phyloP scores from a whole-genome alignment of 139 green algal species.

The Deuterostichococcus epilithicus region DNA sequence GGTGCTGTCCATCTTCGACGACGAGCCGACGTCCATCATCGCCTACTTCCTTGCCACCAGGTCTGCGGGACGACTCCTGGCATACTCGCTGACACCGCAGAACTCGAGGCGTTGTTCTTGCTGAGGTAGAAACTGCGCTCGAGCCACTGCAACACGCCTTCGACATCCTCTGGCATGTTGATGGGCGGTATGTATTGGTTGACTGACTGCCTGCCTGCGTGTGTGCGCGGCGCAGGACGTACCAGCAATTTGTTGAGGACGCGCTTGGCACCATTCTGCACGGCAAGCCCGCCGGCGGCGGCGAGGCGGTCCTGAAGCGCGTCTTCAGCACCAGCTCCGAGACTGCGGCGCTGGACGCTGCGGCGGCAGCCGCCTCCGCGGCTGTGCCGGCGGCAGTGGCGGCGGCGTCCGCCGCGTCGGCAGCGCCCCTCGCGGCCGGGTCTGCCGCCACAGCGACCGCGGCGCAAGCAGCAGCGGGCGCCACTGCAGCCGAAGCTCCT shows the following conservation, averaged over 20 bases:
- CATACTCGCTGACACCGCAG: too few relatives aligned
- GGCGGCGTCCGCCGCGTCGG: too few relatives aligned
- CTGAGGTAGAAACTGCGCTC: too few relatives aligned
- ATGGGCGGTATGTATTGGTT: background rate
- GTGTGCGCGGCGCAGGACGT: conserved; percentile 39
- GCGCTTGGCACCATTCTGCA: conserved; percentile 14
- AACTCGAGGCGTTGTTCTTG: too few relatives aligned
- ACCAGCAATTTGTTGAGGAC: conserved; percentile 56
- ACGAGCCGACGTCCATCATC: conserved; percentile 77
- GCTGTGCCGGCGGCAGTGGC: background rate
- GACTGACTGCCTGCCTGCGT: too few relatives aligned
- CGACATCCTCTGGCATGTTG: too few relatives aligned
- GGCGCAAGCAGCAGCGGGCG: too few relatives aligned
- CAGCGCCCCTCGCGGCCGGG: background rate
- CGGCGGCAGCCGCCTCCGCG: background rate
- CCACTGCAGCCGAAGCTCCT: background rate
- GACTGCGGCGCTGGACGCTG: background rate
- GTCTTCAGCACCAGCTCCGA: conserved; percentile 2
- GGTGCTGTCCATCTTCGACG: conserved; percentile 61
- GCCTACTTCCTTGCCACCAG: conserved; percentile 70
- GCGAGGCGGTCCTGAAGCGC: background rate
- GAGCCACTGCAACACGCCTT: too few relatives aligned
- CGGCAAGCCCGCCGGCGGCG: background rate
- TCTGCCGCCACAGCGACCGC: too few relatives aligned
- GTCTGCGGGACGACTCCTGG: too few relatives aligned